A percentile compares a stretch with the other conserved stretches of the same genome.
Evolutionary conservation across 164 flowering plant genomes (phyloP).

Genomic region (Chimonanthus salicifolius): DNA sequence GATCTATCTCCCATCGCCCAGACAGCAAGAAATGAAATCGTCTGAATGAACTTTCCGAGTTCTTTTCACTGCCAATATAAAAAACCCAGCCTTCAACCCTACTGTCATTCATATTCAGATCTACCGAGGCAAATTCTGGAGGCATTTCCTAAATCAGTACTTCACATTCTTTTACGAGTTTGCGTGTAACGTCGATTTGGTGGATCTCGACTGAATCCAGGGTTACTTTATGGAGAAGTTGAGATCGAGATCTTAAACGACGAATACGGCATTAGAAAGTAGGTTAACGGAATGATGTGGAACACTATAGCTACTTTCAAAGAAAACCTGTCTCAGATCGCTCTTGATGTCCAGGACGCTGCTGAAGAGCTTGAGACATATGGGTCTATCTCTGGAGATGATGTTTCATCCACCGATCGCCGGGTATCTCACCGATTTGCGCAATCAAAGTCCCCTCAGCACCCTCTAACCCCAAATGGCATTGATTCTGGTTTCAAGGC

Average conservation of each 20-base stretch:
- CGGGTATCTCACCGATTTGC: conserved; percentile 54
- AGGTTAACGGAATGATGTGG: conserved; percentile 18
- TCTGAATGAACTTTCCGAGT: too few species aligned
- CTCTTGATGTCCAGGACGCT: conserved; percentile 74
- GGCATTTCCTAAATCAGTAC: too few species aligned
- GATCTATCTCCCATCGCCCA: too few species aligned
- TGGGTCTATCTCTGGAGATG: conserved; percentile 27
- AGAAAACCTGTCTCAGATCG: conserved; percentile 80
- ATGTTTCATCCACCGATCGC: conserved; percentile 42
- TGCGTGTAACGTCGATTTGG: neutral
- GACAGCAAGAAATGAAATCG: too few species aligned
- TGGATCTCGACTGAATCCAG: neutral
- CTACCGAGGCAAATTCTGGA: too few species aligned
- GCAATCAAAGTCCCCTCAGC: conserved; percentile 41
- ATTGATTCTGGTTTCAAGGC: conserved; percentile 33
- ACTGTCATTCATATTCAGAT: too few species aligned
- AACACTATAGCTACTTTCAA: conserved; percentile 56
- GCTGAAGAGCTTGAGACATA: conserved; percentile 55
- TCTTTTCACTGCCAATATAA: too few species aligned
- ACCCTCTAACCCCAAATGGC: conserved; percentile 52
- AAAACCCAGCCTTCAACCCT: too few species aligned
- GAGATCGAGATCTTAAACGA: neutral
- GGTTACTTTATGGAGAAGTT: neutral
- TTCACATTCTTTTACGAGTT: too few species aligned
- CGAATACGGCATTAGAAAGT: neutral